Percentiles rank a stretch among this genome's conserved stretches.
phyloP scores from a whole-genome alignment of 257 asterid genomes.

The Lavandula angustifolia region DNA sequence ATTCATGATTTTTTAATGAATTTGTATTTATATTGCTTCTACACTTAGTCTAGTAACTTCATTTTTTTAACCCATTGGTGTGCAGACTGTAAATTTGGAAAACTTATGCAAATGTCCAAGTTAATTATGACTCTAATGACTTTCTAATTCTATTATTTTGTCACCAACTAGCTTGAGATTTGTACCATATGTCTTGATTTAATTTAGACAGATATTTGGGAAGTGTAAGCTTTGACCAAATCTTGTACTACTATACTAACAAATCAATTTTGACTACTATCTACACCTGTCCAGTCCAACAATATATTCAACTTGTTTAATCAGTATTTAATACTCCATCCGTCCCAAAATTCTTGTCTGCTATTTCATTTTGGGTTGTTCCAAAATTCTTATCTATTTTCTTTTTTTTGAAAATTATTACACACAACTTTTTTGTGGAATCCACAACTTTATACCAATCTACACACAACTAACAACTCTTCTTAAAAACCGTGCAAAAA shows the following conservation, averaged over 20 bases:
- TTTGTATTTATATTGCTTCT: not conserved
- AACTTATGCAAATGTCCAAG: not conserved
- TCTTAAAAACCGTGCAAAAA: no score
- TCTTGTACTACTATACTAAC: slow-evolving; percentile 3
- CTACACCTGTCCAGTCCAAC: not conserved
- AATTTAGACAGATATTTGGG: slow-evolving; percentile 24
- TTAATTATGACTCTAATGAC: slow-evolving; percentile 3
- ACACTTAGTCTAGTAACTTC: no score
- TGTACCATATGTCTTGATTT: slow-evolving; percentile 3
- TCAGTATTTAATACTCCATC: not conserved
- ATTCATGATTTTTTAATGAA: no score
- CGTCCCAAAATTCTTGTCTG: no score
- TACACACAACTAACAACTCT: no score
- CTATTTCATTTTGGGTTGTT: no score
- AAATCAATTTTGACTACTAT: slow-evolving; percentile 5
- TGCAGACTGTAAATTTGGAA: not conserved
- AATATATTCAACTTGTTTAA: slow-evolving; percentile 12
- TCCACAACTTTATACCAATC: no score
- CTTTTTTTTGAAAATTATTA: no score
- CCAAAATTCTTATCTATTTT: no score
- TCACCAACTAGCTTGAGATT: slow-evolving; percentile 27
- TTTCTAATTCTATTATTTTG: slow-evolving; percentile 44
- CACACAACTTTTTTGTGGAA: no score
- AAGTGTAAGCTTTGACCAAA: slow-evolving; percentile 33
- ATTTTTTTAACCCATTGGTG: not conserved